Evolutionary conservation across 2,329 filamentous ascomycete species (phyloP), one percentile per base, ranked within the genome.

Genomic region (Dothidotthia symphoricarpi): DNA sequence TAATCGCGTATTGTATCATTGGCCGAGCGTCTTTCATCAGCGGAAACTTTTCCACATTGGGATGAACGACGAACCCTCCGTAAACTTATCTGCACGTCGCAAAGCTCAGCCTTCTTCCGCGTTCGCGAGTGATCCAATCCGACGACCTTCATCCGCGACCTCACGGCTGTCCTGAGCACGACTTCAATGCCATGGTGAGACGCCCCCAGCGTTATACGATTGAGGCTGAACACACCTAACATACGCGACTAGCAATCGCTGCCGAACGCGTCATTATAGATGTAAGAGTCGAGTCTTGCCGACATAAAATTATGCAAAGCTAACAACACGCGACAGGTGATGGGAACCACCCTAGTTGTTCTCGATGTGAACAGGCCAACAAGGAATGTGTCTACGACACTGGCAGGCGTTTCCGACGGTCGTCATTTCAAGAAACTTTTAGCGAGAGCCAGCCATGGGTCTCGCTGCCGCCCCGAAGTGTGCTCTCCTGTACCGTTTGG

Each of bases 211-310:
- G n/a, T 22, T 22, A 22, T 22, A 9, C 9, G 9, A 9, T 5
- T 6, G 5, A 5, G 9, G 19, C 9, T 9, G 19, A 22, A 22
- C 19, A 22, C 19, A 9, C 5, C 19, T 22, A 22, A 22, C 9
- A 22, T 9, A 22, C 5, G 9, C 19, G 19, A 22, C 24, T 34
- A 67, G 63, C 55, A 65, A 59, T 45, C 62, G 62, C 38, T 67
- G 63, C 51, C 62, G 62, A 42, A 61, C 56, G 38, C 60, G 62
- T 52, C 63, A 67, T 45, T 66, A 67, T 42, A 57, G 61, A 36
- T 67, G 63, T 66, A 55, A 43, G 49, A 31, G n/a, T 14, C 8
- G 1, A 15, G 4, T 22, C 10, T 16, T 24, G 6, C 24, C 26
- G 10, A 7, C 16, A 34, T 12, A 19, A 17, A 27, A 34, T 17